Conservation (phyloP, 1,284 basidiomycete genomes). For the Gomphus sp. region DNA sequence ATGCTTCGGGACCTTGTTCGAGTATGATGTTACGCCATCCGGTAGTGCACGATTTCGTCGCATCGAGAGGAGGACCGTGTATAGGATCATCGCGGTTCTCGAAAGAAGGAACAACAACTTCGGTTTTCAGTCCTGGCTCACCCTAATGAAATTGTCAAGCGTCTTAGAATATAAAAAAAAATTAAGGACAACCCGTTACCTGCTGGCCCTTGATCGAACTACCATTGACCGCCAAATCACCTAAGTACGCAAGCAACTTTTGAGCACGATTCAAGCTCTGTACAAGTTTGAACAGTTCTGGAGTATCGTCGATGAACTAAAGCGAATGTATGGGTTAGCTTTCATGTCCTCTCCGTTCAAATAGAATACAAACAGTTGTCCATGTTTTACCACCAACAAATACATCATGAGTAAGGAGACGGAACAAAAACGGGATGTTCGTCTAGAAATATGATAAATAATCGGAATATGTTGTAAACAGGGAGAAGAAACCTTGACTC, state of each 20-base stretch:
- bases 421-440: constrained; percentile 99
- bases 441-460: constrained; percentile 42
- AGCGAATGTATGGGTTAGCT: constrained; percentile 10
- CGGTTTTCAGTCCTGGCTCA: constrained; percentile 90
- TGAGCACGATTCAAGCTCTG: constrained; percentile 98
- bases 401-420: constrained; percentile 94
- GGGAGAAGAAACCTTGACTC: constrained; percentile 67
- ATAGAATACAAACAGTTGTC: constrained; percentile 63
- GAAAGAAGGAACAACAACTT: constrained; percentile 80
- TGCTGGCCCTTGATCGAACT: constrained; percentile 91
- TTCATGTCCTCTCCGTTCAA: not conserved
- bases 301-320: constrained; percentile 98
- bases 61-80: constrained; percentile 69
- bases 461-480: not conserved
- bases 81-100: constrained; percentile 68
- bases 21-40: constrained; percentile 99
- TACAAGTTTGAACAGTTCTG: constrained; percentile 97
- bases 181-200: constrained; percentile 23
- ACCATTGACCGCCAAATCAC: constrained; percentile 97
- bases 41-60: constrained; percentile 71
- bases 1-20: constrained; percentile 95
- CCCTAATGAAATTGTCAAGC: constrained; percentile 36
- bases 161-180: not conserved
- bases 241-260: constrained; percentile 94
- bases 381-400: constrained; percentile 96